Evolutionary conservation across 306 rosid species (phyloP).

Genomic region (Quercus alba): DNA sequence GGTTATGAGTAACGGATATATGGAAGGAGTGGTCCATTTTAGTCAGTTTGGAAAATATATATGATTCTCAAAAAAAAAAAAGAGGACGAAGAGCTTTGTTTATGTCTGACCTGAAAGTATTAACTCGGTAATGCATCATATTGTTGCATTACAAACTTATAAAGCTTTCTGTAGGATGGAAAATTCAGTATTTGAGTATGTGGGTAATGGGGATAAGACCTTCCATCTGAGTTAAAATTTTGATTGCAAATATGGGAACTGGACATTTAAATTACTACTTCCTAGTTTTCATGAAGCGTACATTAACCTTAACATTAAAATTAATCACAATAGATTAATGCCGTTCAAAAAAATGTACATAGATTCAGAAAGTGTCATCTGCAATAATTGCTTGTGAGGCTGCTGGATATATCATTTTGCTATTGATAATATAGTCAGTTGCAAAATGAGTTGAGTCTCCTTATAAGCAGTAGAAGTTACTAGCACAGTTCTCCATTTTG

Average conservation of each 20-base stretch:
- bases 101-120: not conserved
- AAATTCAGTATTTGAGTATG: not conserved
- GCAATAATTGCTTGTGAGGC: not conserved
- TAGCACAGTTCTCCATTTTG: not conserved
- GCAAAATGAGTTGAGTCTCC: not conserved
- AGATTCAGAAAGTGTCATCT: constrained; percentile 4
- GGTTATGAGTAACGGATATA: not conserved
- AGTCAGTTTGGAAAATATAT: not conserved
- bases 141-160: not conserved
- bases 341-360: not conserved
- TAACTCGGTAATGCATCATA: not conserved
- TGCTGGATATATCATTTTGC: not conserved
- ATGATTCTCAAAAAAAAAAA: no score
- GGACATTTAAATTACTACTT: not conserved
- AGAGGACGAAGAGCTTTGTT: not conserved
- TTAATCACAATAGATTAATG: not conserved
- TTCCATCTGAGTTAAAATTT: not conserved
- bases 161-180: not conserved
- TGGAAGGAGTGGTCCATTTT: not conserved
- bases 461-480: not conserved
- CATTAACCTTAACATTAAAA: not conserved
- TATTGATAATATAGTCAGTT: not conserved
- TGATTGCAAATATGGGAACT: not conserved
- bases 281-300: not conserved
- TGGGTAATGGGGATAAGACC: not conserved